Base-by-base conservation (phyloP, 345 rosid genomes). In the Gossypium arboreum region DNA sequence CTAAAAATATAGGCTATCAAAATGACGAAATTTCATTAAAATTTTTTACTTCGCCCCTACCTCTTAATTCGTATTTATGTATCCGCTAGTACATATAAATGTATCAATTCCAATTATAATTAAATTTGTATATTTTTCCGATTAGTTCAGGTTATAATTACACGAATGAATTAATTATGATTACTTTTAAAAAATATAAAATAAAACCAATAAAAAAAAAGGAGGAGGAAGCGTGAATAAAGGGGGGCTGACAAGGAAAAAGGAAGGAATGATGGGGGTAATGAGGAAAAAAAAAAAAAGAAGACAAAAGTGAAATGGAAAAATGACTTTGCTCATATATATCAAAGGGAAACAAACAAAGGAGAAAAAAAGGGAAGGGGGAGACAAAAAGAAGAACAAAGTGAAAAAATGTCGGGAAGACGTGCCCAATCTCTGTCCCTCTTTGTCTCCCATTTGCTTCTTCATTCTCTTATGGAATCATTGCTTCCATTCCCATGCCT, bases 31-130 rank as follows among this genome's bases (percentile, higher is more conserved):
- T 34, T 34, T 34, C 1, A 34, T 34, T 34, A 0, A 34, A 34
- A 34, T 0, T 34, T 34, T 34, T 34, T 34, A 34, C 7, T 34
- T 34, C 1, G 0, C 0, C 1, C 7, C 0, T 4, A 0, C 39
- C 6, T 34, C 39, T 34, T 4, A 34, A 34, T 0, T 0, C 1
- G 6, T 34, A 34, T 34, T 0, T 34, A 1, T 34, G 4, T 4
- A 34, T 34, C 39, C 1, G 6, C 6, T 4, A 34, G 5, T 34
- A 5, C 39, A 34, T 34, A 34, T 34, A 34, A 34, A 34, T 34
- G 1, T 34, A 34, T 34, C 41, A 34, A 34, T 34, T 34, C 1
- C 41, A 1, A 34, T 34, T 34, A 7, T 5, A 34, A 34, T 34
- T 34, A 34, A 34, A 5, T 34, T 34, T 34, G 0, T 34, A 4